Evolutionary conservation across 202 grass and related monocot species (phyloP), one percentile per base, ranked within the genome.

Genomic region (Cymbopogon flexuosus): DNA sequence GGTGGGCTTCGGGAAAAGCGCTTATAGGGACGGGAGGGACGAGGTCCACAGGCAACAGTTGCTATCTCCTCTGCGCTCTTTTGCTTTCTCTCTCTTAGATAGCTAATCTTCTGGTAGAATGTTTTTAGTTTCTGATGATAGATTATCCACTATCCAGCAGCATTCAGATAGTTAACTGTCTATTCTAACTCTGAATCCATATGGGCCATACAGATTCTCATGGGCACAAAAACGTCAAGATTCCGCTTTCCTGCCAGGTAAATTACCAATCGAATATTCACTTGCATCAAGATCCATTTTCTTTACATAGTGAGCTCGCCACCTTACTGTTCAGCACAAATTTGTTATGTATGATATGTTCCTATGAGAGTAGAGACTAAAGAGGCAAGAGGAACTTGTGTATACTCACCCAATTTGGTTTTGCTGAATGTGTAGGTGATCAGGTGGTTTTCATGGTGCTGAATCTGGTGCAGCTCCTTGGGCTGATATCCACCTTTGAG

Each of bases 201-300:
- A 58, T 58, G n/a, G n/a, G 18, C 54, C 3, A 58, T 58, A 58
- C 86, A 97, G 90, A 83, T 93, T 97, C 76, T 88, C 88, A 33
- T 97, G 90, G 90, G 88, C 84, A 63, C 93, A 97, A 56, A 97
- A 93, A 63, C 93, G 86, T 9, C 90, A 93, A 24, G 52, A 89
- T 72, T 79, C 79, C 61, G 64, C 81, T 1, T 93, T 97, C 59
- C 87, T 97, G 47, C 91, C 93, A 68, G 87, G 93, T 97, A 73
- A 83, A 31, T 18, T 72, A 36, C 10, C n/a, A n/a, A n/a, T n/a
- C n/a, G n/a, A n/a, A n/a, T n/a, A n/a, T n/a, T n/a, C n/a, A n/a
- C n/a, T n/a, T n/a, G n/a, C n/a, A n/a, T n/a, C n/a, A n/a, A n/a
- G n/a, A n/a, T n/a, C n/a, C n/a, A n/a, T n/a, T n/a, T n/a, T n/a